phyloP scores from a whole-genome alignment of 1,284 basidiomycete genomes.

The Acaromyces ingoldii region DNA sequence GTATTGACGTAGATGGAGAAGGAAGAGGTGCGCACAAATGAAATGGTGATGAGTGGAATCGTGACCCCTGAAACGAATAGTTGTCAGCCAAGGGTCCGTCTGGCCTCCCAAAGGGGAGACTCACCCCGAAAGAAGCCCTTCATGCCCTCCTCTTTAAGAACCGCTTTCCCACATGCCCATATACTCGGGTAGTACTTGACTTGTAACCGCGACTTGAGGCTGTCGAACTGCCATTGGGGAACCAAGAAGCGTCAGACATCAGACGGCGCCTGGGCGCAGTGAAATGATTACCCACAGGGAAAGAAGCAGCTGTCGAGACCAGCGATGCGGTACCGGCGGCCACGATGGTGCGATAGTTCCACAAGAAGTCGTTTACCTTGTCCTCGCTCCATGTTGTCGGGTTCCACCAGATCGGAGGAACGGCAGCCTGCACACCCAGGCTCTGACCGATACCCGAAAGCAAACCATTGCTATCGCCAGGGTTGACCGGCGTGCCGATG shows the following conservation, averaged over 20 bases:
- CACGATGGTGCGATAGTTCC: conserved; percentile 39
- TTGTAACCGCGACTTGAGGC: conserved; percentile 45
- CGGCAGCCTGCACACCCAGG: too few species aligned
- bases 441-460: too few species aligned
- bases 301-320: conserved; percentile 45
- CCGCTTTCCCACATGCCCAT: conserved; percentile 43
- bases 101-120: not conserved
- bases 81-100: not conserved
- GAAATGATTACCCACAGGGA: conserved; percentile 24
- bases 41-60: conserved; percentile 92
- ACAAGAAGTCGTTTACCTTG: conserved; percentile 29
- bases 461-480: too few species aligned
- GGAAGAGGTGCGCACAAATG: conserved; percentile 84
- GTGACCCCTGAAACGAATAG: conserved; percentile 53
- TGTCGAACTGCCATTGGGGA: conserved; percentile 30
- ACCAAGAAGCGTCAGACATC: not conserved
- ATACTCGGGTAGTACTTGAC: conserved; percentile 47
- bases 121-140: conserved; percentile 83
- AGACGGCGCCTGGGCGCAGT: not conserved
- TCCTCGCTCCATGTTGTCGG: conserved; percentile 11
- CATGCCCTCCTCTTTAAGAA: conserved; percentile 81
- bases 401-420: conserved; percentile 3
- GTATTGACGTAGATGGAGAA: conserved; percentile 90
- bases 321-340: conserved; percentile 48
- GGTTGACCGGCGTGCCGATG: too few species aligned